Percentiles rank a stretch among this genome's conserved stretches.
Evolutionary conservation across 495 filamentous ascomycete genomes (phyloP).

Genomic region (Lophiostoma macrostomum): DNA sequence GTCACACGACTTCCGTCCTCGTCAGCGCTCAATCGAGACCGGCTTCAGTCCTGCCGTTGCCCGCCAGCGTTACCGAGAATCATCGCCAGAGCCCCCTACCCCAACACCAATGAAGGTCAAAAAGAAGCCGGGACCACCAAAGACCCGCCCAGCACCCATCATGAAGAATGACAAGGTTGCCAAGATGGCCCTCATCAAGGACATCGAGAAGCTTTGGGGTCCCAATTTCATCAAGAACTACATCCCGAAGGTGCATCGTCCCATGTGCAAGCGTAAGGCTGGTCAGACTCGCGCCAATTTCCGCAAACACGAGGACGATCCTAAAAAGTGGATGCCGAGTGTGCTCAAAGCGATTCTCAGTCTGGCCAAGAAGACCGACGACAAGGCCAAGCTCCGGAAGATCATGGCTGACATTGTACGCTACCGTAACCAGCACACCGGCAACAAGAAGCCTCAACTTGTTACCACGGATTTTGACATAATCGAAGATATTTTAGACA

Average conservation of each 20-base stretch:
- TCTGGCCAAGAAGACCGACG: conserved; percentile 10
- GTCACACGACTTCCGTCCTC: neutral
- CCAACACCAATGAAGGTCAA: neutral
- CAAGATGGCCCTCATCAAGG: conserved; percentile 15
- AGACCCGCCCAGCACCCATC: conserved; percentile 1
- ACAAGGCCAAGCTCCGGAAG: conserved; percentile 4
- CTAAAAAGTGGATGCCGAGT: conserved; percentile 19
- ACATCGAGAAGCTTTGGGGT: conserved; percentile 25
- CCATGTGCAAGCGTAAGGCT: conserved; percentile 10
- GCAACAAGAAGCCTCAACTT: conserved; percentile 24
- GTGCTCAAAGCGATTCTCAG: conserved; percentile 20
- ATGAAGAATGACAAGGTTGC: conserved; percentile 24
- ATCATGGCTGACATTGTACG: conserved; percentile 15
- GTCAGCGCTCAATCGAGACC: neutral
- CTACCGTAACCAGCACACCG: conserved; percentile 22
- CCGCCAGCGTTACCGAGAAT: too few species aligned
- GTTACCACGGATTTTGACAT: conserved; percentile 28
- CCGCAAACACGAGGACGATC: conserved; percentile 14
- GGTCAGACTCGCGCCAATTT: neutral
- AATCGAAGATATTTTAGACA: conserved; percentile 20
- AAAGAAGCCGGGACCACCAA: conserved; percentile 28
- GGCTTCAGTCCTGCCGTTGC: neutral
- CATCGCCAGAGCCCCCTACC: neutral
- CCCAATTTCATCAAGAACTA: conserved; percentile 13
- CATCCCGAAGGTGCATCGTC: conserved; percentile 20